These are phyloP conservation scores for Acer saccharum DNA, from an alignment of 345 rosid species.

Conservation along the genomic window DNA sequence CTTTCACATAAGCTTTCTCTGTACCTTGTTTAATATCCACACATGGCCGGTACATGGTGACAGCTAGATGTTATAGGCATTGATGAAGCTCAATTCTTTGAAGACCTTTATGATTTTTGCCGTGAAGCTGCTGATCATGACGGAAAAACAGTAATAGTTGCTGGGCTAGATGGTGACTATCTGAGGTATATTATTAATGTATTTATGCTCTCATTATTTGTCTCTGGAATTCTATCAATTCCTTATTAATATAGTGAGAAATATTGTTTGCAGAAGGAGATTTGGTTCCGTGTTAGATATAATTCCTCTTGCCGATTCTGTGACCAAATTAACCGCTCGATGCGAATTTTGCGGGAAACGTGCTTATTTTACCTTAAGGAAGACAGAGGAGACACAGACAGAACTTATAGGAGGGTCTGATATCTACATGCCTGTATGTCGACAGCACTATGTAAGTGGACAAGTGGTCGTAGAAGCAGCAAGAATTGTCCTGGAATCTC, in stretches of 20 bases:
- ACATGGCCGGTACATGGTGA: constrained; percentile 21
- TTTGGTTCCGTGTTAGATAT: constrained; percentile 82
- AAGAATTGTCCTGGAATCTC: constrained; percentile 56
- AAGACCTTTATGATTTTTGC: constrained; percentile 83
- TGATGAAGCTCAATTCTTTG: constrained; percentile 92
- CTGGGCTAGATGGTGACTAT: constrained; percentile 91
- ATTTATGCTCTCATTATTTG: neutral
- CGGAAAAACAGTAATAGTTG: constrained; percentile 79
- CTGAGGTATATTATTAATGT: constrained; percentile 45
- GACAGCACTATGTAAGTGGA: constrained; percentile 73
- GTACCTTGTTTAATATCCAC: constrained; percentile 2
- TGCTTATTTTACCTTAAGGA: constrained; percentile 77
- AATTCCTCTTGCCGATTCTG: constrained; percentile 81
- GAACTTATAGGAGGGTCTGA: constrained; percentile 82
- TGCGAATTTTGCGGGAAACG: constrained; percentile 80
- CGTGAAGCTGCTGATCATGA: constrained; percentile 82
- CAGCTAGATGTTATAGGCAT: constrained; percentile 94
- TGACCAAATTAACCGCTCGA: constrained; percentile 71
- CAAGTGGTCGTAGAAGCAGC: constrained; percentile 70
- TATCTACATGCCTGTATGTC: constrained; percentile 85
- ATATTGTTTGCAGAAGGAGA: constrained; percentile 52
- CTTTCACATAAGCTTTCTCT: neutral
- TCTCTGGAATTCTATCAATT: neutral
- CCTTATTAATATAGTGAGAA: constrained; percentile 2
- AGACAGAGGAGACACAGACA: constrained; percentile 64